These are phyloP conservation scores for Vigna trinervia DNA, from an alignment of 306 rosid species.

Conservation along the genomic window DNA sequence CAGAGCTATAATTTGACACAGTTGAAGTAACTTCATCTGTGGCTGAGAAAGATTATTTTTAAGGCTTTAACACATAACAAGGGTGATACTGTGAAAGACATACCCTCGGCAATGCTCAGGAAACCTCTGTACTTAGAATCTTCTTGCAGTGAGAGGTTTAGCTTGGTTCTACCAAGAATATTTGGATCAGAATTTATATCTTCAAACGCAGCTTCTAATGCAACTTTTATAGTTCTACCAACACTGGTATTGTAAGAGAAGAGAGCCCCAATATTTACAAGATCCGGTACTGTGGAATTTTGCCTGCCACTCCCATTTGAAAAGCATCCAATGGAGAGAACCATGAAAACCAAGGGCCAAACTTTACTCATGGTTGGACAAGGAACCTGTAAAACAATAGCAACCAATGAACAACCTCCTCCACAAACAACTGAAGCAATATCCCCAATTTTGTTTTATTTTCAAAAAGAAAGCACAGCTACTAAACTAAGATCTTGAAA, in stretches of 20 bases:
- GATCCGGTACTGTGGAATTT: conserved; percentile 59
- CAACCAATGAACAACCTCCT: conserved; percentile 39
- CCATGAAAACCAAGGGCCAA: conserved; percentile 57
- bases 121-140: conserved; percentile 83
- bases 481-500: conserved; percentile 9
- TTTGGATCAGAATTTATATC: conserved; percentile 87
- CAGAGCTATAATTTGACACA: conserved; percentile 34
- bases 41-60: conserved; percentile 22
- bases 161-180: conserved; percentile 68
- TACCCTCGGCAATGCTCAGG: conserved; percentile 88
- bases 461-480: neutral
- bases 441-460: neutral
- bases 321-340: conserved; percentile 53
- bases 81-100: conserved; percentile 40
- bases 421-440: conserved; percentile 41
- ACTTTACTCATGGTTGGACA: conserved; percentile 53
- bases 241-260: conserved; percentile 63
- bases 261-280: conserved; percentile 75
- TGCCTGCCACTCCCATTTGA: conserved; percentile 54
- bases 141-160: conserved; percentile 61
- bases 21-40: conserved; percentile 23
- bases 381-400: conserved; percentile 38
- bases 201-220: conserved; percentile 69
- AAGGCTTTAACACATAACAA: neutral
- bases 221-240: conserved; percentile 67